Evolutionary conservation across 257 asterid species (phyloP), one percentile per base, ranked within the genome.

Genomic region (Schizonepeta tenuifolia): DNA sequence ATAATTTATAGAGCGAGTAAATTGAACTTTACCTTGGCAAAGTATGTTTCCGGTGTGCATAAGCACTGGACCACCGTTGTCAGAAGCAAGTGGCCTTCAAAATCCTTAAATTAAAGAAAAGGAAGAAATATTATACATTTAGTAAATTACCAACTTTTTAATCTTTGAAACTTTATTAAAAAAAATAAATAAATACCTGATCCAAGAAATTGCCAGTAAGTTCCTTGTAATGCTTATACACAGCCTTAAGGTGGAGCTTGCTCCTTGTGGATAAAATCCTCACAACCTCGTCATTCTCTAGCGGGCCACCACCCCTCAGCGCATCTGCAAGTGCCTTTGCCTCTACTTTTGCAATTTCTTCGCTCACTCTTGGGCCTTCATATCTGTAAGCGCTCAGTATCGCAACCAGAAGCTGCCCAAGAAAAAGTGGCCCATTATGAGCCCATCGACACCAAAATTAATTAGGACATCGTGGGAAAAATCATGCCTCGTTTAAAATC

Each of bases 371-470:
- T 67, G 87, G 83, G 26, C 98, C 98, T 76, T 93, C 96, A 10
- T 93, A 91, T 3, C 97, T 88, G 43, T 90, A 91, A n/a, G 92
- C 70, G 40, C 92, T 91, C 85, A 91, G 81, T 3, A 93, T 68
- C 17, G 83, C 96, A 68, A 91, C 86, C 84, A 93, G 76, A 67
- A 91, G 89, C 98, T 90, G 95, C 56, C 73, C 75, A 66, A 68
- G 2, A 8, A 22, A 69, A 0, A 47, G 40, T 11, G 24, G 0
- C 38, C 35, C 1, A 12, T 50, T 36, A 38, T n/a, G n/a, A 21
- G 73, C 65, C 57, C 44, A 36, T 15, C 15, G 15, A 47, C 3
- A 50, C 11, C 1, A 17, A 50, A 17, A 5, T 6, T 1, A 24
- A 24, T 24, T 2, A 24, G 26, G 26, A 1, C 26, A 24, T 1